phyloP scores from a whole-genome alignment of 192 early-diverging fungal genomes.

The Chytriomyces confervae region DNA sequence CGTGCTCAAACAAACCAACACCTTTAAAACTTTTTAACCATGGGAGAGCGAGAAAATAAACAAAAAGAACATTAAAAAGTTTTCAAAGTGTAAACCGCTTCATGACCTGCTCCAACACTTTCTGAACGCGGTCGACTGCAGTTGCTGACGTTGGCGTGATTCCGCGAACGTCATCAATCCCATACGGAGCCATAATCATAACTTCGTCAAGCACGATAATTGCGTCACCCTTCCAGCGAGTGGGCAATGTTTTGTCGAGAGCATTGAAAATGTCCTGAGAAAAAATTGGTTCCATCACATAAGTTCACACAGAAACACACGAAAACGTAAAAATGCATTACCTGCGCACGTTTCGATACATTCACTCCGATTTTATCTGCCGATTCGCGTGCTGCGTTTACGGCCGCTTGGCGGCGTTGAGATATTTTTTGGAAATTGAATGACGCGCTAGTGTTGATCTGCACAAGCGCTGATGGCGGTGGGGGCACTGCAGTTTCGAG shows the following conservation, averaged over 20 bases:
- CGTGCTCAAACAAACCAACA: neutral
- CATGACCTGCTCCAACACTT: slow-evolving; percentile 49
- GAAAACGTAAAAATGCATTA: slow-evolving; percentile 19
- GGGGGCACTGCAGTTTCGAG: neutral
- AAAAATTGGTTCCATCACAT: neutral
- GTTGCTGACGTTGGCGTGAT: slow-evolving; percentile 15
- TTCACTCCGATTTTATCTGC: slow-evolving; percentile 44
- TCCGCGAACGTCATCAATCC: slow-evolving; percentile 31
- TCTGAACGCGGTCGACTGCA: slow-evolving; percentile 44
- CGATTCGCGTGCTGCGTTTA: slow-evolving; percentile 19
- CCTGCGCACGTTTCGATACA: slow-evolving; percentile 52
- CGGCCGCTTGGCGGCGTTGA: slow-evolving; percentile 19
- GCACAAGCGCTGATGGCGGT: neutral
- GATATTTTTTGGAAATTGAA: slow-evolving; percentile 34
- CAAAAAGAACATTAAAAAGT: neutral
- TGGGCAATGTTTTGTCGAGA: slow-evolving; percentile 57
- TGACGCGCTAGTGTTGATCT: neutral
- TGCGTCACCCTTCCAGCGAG: slow-evolving; percentile 47
- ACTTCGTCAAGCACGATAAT: slow-evolving; percentile 62
- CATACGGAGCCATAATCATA: slow-evolving; percentile 55
- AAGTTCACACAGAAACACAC: neutral
- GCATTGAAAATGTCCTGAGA: slow-evolving; percentile 55
- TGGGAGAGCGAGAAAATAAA: neutral
- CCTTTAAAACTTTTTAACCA: neutral
- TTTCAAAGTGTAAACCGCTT: slow-evolving; percentile 23